Conservation (phyloP, 176 grass and related monocot genomes). For the Rhynchospora tenuis region DNA sequence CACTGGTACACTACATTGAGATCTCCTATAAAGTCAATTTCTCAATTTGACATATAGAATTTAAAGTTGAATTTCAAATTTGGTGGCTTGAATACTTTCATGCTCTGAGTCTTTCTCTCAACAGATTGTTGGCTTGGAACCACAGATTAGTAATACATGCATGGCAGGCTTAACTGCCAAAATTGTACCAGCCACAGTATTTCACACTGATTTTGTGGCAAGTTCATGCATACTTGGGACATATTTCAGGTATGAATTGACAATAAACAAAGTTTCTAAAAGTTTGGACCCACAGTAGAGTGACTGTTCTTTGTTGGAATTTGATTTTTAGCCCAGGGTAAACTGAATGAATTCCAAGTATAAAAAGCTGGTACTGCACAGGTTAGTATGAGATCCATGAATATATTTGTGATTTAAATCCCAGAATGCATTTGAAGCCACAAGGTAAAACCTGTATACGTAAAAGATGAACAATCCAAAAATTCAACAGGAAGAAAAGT, state of each 20-base stretch:
- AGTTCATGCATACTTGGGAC: not conserved
- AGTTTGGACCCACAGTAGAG: not conserved
- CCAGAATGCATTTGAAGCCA: not conserved
- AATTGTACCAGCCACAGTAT: not conserved
- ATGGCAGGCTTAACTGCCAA: not conserved
- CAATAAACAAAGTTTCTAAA: not conserved
- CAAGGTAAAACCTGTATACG: not conserved
- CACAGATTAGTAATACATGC: not conserved
- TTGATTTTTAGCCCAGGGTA: not conserved
- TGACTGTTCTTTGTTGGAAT: not conserved
- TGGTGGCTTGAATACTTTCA: slow-evolving; percentile 16
- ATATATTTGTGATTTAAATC: not conserved
- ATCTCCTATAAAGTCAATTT: not conserved
- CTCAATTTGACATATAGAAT: slow-evolving; percentile 9
- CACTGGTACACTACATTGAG: not conserved
- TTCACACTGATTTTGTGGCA: not conserved
- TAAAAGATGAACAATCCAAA: not conserved
- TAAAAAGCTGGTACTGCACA: not conserved
- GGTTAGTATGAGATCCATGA: not conserved
- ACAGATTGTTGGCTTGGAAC: not conserved
- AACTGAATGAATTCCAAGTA: not conserved
- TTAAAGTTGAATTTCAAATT: slow-evolving; percentile 1
- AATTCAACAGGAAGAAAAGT: not conserved
- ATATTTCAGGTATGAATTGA: not conserved
- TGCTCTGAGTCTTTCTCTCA: not conserved